Conservation (phyloP, 1,139 yeast genomes). For the Trichomonascaceae sp. region DNA sequence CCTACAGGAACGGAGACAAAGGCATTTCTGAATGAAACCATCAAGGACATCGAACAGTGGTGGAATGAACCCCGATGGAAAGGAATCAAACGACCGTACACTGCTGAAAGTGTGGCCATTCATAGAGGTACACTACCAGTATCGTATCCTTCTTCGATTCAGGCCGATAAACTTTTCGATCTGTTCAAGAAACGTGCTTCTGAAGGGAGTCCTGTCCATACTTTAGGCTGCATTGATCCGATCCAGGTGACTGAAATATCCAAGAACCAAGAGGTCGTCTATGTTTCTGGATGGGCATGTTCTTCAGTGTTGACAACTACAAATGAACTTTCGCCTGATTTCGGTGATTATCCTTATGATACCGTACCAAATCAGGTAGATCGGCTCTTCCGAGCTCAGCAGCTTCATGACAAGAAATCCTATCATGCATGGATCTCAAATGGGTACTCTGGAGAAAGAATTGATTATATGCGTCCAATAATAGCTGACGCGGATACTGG, state of each 20-base stretch:
- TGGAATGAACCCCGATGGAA: slow-evolving; percentile 47
- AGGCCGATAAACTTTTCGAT: slow-evolving; percentile 47
- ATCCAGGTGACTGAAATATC: slow-evolving; percentile 56
- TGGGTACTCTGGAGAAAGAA: slow-evolving; percentile 22
- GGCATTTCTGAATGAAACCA: slow-evolving; percentile 27
- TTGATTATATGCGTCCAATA: slow-evolving; percentile 54
- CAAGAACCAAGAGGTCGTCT: slow-evolving; percentile 48
- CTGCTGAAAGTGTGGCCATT: slow-evolving; percentile 47
- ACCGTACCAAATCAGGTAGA: slow-evolving; percentile 64
- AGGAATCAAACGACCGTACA: slow-evolving; percentile 47
- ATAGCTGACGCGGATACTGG: slow-evolving; percentile 67
- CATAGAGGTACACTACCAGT: slow-evolving; percentile 46
- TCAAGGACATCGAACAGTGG: slow-evolving; percentile 43
- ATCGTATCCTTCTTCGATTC: slow-evolving; percentile 47
- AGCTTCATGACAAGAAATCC: slow-evolving; percentile 50
- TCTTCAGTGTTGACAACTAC: slow-evolving; percentile 50
- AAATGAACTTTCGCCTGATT: slow-evolving; percentile 55
- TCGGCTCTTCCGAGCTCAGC: slow-evolving; percentile 53
- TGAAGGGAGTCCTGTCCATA: slow-evolving; percentile 46
- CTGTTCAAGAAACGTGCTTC: slow-evolving; percentile 39
- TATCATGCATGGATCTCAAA: slow-evolving; percentile 40
- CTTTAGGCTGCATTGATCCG: slow-evolving; percentile 59
- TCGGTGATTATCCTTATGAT: slow-evolving; percentile 60
- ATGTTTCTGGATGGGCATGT: slow-evolving; percentile 61
- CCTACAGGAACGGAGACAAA: slow-evolving; percentile 34